A percentile compares a stretch with the other conserved stretches of the same genome.
Conservation (phyloP, 148 eudicot species). For the Heliosperma pusillum region DNA sequence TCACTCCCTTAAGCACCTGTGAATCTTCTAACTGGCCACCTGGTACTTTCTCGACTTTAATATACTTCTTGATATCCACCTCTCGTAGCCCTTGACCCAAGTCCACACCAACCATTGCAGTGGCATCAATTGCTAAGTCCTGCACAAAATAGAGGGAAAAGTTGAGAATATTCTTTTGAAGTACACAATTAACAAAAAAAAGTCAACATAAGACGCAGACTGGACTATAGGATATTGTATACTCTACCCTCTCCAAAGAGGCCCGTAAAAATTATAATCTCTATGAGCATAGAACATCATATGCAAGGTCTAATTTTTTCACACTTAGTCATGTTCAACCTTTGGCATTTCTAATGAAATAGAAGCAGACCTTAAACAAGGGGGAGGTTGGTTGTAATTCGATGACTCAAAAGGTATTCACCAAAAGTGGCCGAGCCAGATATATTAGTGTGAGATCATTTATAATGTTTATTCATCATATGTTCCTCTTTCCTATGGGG, state of each 20-base stretch:
- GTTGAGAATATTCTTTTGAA: not conserved
- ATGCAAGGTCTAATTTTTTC: not conserved
- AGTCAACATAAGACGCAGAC: not conserved
- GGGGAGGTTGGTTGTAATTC: not conserved
- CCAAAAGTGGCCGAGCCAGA: not conserved
- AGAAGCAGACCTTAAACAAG: not conserved
- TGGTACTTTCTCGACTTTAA: conserved; percentile 88
- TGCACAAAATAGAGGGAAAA: conserved; percentile 26
- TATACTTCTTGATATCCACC: conserved; percentile 87
- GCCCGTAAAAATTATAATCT: no score
- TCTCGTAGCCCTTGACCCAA: conserved; percentile 85
- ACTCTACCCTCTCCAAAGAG: not conserved
- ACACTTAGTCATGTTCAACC: not conserved
- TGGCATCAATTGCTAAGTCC: conserved; percentile 90
- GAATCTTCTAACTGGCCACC: conserved; percentile 95
- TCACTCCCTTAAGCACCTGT: conserved; percentile 75
- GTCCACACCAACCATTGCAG: conserved; percentile 84
- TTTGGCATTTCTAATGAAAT: not conserved
- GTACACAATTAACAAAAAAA: not conserved
- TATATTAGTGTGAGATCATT: no score
- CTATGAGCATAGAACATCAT: not conserved
- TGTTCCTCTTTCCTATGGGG: no score
- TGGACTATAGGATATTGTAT: not conserved
- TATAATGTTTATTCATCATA: no score
- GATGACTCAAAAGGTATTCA: not conserved